Evolutionary conservation across 495 filamentous ascomycete species (phyloP), one percentile per base, ranked within the genome.

Genomic region (Podospora sp.): DNA sequence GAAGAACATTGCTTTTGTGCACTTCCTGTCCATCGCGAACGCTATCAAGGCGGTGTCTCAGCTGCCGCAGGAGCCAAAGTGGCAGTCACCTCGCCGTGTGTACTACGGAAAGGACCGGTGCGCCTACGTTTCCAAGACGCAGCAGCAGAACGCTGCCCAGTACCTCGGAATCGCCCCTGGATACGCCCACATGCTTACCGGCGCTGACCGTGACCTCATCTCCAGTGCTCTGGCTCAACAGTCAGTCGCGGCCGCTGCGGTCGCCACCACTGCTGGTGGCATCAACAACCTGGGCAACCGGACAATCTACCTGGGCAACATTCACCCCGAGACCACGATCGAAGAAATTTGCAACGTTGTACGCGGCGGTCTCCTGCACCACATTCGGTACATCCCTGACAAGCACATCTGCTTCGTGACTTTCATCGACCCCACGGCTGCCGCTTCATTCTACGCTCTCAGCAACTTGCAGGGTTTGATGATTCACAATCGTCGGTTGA

Each of bases 351-450:
- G 94, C 83, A 97, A 97, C 72, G 94, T 97, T 57, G 94, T 97
- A 27, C 89, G 94, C 59, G 94, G 94, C 52, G 94, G 94, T 68
- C 83, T 97, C 66, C 82, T 99, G 73, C 95, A 99, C 76, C 95
- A 99, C 77, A 95, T 99, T 78, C 92, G 95, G 62, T 99, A 97
- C 80, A 99, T 99, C 71, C 96, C 95, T 26, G 95, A 99, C 82
- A 99, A 99, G 85, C 95, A 99, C 79, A 99, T 98, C 72, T 99
- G 95, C 83, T 99, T 99, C 71, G 95, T 99, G 49, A 99, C 95
- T 1, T 99, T 99, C 81, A 98, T 99, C 77, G 95, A 99, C 78
- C 95, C 95, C 36, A 99, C 96, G 20, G 95, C 95, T 8, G 96
- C 95, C 16, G 95, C 95, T 59, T 97, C 94, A 3, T 99, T 99